Base-by-base conservation (phyloP, 805 yeast genomes). In the Pichia pseudocactophila region DNA sequence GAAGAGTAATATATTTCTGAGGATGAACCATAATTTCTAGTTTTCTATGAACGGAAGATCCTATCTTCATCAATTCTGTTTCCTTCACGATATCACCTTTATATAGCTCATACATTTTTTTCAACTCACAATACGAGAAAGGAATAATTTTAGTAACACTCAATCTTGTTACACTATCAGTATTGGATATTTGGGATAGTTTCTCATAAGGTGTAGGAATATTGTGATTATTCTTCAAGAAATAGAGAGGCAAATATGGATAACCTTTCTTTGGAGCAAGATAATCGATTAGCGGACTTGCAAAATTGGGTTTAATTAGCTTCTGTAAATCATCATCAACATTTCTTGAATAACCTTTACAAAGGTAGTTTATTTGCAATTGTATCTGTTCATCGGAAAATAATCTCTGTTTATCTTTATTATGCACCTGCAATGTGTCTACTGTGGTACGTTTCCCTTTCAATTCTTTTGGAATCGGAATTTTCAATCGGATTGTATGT, bases 81-180 rank as follows among this genome's bases (percentile, higher is more conserved):
- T 58, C 58, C 27, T 50, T 55, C 2, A 51, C 51, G 2, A 38
- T 22, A 11, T 37, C 43, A 6, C 69, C 61, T 17, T 69, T 62
- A 50, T 73, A 82, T 0, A 76, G 54, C 19, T 69, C 66, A 54
- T 76, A 82, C 45, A 71, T 67, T 16, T 63, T 67, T 33, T 76
- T 62, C 36, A 82, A 59, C 57, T 83, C 90, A 63, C 92, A 83
- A 84, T 87, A 82, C 13, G 69, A 59, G 27, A 71, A 66, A 0
- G 81, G 73, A 10, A 80, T 58, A 8, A 83, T 55, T 42, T 68
- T 71, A 0, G 89, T 80, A 4, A 82, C 87, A 1, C 78, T 71
- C 13, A 78, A 55, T 33, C 82, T 53, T 6, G 64, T 31, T 5
- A 38, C 26, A 8, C 42, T 31, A 12, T 39, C 34, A 11, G 2